These are phyloP conservation scores for Blepharisma japonicum DNA, from an alignment of 73 alveolate species.

Conservation along the genomic window DNA sequence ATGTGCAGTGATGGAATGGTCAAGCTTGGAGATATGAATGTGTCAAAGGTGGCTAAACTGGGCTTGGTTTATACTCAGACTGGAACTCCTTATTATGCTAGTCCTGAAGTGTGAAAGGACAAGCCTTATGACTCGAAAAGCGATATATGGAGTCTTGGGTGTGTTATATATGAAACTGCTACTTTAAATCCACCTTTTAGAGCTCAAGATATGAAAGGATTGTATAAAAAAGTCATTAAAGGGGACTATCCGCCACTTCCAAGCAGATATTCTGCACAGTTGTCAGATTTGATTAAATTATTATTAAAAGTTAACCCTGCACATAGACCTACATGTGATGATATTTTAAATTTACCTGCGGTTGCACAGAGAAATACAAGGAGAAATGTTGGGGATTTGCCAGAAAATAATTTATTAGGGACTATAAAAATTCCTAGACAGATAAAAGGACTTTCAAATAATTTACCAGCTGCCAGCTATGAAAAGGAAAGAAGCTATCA, in stretches of 20 bases:
- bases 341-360: conserved; percentile 29
- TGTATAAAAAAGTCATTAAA: conserved; percentile 53
- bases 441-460: no score
- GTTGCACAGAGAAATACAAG: no score
- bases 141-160: conserved; percentile 90
- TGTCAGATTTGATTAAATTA: conserved; percentile 38
- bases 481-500: no score
- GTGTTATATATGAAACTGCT: conserved; percentile 75
- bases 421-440: no score
- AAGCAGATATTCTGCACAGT: conserved; percentile 35
- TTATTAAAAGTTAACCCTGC: conserved; percentile 49
- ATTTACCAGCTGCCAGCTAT: no score
- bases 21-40: conserved; percentile 92
- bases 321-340: conserved; percentile 51
- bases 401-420: no score
- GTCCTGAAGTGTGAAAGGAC: conserved; percentile 88
- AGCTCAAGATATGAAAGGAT: conserved; percentile 60
- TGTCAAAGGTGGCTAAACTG: conserved; percentile 78
- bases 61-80: conserved; percentile 70
- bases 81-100: conserved; percentile 82
- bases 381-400: no score
- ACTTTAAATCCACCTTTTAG: conserved; percentile 78
- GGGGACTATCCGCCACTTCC: conserved; percentile 58
- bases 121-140: conserved; percentile 77
- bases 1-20: conserved; percentile 52